phyloP scores from a whole-genome alignment of 371 early-diverging fungal species.

The Actinomucor elegans region DNA sequence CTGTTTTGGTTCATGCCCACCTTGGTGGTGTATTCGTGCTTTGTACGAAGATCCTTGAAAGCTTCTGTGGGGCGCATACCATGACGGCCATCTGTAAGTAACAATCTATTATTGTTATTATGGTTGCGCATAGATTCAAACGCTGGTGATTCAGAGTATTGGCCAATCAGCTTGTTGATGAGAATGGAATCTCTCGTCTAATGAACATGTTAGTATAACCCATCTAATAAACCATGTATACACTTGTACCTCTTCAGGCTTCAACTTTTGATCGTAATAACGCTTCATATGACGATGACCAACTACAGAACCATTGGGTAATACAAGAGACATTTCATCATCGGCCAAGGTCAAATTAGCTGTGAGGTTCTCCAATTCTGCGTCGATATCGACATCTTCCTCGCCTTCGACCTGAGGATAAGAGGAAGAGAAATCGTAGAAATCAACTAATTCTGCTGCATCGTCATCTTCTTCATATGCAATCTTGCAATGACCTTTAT shows the following conservation, averaged over 20 bases:
- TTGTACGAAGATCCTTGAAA: constrained; percentile 57
- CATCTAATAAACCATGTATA: no score
- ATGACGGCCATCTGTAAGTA: constrained; percentile 42
- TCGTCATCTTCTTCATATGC: constrained; percentile 91
- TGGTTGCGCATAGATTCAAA: constrained; percentile 38
- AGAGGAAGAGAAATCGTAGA: constrained; percentile 80
- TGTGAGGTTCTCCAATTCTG: constrained; percentile 41
- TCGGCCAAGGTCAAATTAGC: constrained; percentile 48
- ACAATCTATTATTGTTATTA: constrained; percentile 18
- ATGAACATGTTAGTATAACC: neutral
- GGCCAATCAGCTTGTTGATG: constrained; percentile 53
- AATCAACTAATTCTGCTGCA: constrained; percentile 87
- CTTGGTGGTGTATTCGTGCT: constrained; percentile 67
- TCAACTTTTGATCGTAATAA: constrained; percentile 88
- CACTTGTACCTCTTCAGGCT: constrained; percentile 53
- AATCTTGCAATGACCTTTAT: constrained; percentile 94
- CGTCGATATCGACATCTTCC: constrained; percentile 58
- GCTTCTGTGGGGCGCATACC: constrained; percentile 37
- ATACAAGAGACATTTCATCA: constrained; percentile 80
- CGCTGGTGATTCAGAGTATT: constrained; percentile 39
- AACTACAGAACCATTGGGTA: constrained; percentile 81
- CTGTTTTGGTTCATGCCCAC: constrained; percentile 84
- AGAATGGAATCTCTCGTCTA: constrained; percentile 48
- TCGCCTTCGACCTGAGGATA: constrained; percentile 47
- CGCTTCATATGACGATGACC: constrained; percentile 83